Evolutionary conservation across 1,284 basidiomycete species (phyloP).

Genomic region (Laetiporus sulphureus): DNA sequence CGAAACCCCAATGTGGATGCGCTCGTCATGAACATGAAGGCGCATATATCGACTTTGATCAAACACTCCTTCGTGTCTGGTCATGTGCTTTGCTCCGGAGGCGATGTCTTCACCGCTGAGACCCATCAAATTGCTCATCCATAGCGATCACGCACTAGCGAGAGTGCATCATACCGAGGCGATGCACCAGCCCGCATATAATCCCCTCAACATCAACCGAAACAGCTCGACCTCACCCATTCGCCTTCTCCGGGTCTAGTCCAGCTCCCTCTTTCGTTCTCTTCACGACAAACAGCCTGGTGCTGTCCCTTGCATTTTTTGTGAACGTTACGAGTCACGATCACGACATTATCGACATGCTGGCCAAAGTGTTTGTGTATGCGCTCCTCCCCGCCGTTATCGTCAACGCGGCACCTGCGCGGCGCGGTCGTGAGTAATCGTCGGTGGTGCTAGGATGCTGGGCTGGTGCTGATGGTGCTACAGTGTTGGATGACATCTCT

Average conservation of each 20-base stretch:
- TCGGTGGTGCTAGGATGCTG: background rate
- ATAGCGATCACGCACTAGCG: background rate
- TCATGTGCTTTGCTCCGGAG: no score
- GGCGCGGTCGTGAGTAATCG: constrained; percentile 9
- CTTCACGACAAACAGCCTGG: constrained; percentile 15
- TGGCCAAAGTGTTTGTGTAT: constrained; percentile 13
- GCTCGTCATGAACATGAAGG: no score
- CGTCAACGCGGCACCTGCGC: constrained; percentile 11
- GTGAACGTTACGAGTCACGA: background rate
- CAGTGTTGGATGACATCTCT: constrained; percentile 9
- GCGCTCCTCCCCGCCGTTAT: constrained; percentile 12
- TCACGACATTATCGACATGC: constrained; percentile 11
- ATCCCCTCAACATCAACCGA: background rate
- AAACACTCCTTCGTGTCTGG: no score
- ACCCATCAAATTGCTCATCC: background rate
- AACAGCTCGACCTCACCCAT: constrained; percentile 6
- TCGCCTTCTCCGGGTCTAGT: constrained; percentile 13
- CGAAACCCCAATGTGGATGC: no score
- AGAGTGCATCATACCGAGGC: background rate
- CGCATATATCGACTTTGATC: no score
- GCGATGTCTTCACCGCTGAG: no score
- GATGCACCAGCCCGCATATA: constrained; percentile 1
- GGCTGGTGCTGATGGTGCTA: background rate
- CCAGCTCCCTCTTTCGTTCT: constrained; percentile 10
- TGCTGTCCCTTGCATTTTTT: constrained; percentile 12